Percentiles rank a stretch among this genome's conserved stretches.
Conservation (phyloP, 352 stramenopile genomes). For the Phytophthora brassicae region DNA sequence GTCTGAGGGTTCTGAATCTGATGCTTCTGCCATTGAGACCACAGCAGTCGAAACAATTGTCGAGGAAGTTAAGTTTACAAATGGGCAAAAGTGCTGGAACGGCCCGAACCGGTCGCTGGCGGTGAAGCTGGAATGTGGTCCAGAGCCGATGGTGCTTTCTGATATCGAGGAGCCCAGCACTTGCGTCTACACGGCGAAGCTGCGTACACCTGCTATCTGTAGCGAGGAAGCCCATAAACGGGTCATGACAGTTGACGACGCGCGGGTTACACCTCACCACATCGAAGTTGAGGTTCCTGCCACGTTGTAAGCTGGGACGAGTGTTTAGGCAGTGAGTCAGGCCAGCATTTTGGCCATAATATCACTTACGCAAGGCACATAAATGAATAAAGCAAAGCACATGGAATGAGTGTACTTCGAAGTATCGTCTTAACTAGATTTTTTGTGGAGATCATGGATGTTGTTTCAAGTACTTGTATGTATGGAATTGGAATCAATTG, state of each 20-base stretch:
- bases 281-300: slow-evolving; percentile 67
- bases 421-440: slow-evolving; percentile 5
- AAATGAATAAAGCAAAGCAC: slow-evolving; percentile 15
- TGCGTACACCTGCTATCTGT: slow-evolving; percentile 80
- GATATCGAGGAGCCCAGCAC: slow-evolving; percentile 82
- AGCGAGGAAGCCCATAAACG: slow-evolving; percentile 35
- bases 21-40: neutral
- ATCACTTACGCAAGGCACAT: neutral
- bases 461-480: slow-evolving; percentile 18
- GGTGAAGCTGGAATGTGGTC: slow-evolving; percentile 72
- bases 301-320: slow-evolving; percentile 33
- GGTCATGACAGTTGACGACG: slow-evolving; percentile 37
- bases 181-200: slow-evolving; percentile 84
- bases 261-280: slow-evolving; percentile 43
- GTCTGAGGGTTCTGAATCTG: slow-evolving; percentile 4
- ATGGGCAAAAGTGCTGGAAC: slow-evolving; percentile 88
- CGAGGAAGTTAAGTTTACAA: slow-evolving; percentile 55
- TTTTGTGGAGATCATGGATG: slow-evolving; percentile 9
- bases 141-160: slow-evolving; percentile 60
- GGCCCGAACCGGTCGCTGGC: slow-evolving; percentile 78
- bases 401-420: too few relatives aligned
- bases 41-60: slow-evolving; percentile 9
- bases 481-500: too few relatives aligned
- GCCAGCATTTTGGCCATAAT: neutral
- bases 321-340: neutral